Evolutionary conservation across 192 early-diverging fungal species (phyloP).

Genomic region (Backusella psychrophila): DNA sequence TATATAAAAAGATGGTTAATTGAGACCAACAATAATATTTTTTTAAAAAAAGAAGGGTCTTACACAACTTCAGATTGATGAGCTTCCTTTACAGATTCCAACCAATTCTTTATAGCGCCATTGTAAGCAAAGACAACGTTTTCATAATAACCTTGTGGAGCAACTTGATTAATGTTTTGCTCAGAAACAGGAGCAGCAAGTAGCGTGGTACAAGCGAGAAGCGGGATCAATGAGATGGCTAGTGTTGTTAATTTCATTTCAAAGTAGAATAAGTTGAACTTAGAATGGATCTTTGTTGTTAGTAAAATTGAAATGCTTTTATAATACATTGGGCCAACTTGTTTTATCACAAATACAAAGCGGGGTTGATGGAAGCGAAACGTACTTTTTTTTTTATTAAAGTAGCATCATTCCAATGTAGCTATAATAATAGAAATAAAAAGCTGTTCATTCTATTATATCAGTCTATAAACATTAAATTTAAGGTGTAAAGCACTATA

Average conservation of each 20-base stretch:
- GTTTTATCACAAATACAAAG: not conserved
- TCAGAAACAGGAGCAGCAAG: not conserved
- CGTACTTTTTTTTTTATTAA: not conserved
- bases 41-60: not conserved
- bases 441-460: not conserved
- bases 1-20: not conserved
- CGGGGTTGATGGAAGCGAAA: not conserved
- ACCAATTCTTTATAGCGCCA: not conserved
- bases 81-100: not conserved
- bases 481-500: too few relatives aligned
- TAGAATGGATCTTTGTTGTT: not conserved
- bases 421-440: not conserved
- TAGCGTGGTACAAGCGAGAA: not conserved
- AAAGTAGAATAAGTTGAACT: not conserved
- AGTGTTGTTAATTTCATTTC: not conserved
- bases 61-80: not conserved
- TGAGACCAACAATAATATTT: not conserved
- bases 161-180: not conserved
- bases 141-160: not conserved
- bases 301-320: not conserved
- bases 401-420: not conserved
- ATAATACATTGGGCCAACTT: not conserved
- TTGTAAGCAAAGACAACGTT: not conserved
- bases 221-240: not conserved
- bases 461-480: too few relatives aligned